These are phyloP conservation scores for Cunninghamia lanceolata DNA, from an alignment of 75 land plant species.

Conservation along the genomic window DNA sequence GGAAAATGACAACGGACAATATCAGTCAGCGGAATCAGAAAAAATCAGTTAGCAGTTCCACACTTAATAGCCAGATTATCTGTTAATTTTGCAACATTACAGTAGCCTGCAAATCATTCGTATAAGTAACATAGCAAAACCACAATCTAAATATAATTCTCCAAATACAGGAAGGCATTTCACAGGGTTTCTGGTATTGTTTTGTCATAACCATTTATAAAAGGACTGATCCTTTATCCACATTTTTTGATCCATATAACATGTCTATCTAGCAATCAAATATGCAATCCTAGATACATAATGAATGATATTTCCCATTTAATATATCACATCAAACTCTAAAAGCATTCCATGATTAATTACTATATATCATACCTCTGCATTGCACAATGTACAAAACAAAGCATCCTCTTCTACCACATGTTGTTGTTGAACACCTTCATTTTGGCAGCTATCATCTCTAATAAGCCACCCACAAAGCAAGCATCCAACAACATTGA, in stretches of 20 bases:
- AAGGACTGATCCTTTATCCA: background rate
- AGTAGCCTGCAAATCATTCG: background rate
- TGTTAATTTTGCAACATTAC: background rate
- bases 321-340: background rate
- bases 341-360: background rate
- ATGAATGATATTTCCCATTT: background rate
- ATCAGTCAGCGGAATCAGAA: background rate
- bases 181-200: background rate
- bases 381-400: slow-evolving; percentile 94
- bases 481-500: slow-evolving; percentile 16
- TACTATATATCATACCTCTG: slow-evolving; percentile 56
- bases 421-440: slow-evolving; percentile 25
- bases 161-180: background rate
- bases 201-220: background rate
- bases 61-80: background rate
- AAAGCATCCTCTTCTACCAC: slow-evolving; percentile 58
- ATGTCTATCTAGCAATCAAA: background rate
- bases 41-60: background rate
- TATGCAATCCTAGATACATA: background rate
- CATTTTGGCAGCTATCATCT: slow-evolving; percentile 56
- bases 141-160: background rate
- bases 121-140: background rate
- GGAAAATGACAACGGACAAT: background rate
- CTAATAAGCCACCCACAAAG: slow-evolving; percentile 59
- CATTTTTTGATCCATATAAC: background rate